phyloP scores from a whole-genome alignment of 1,284 basidiomycete genomes.

The Peniophora sp. region DNA sequence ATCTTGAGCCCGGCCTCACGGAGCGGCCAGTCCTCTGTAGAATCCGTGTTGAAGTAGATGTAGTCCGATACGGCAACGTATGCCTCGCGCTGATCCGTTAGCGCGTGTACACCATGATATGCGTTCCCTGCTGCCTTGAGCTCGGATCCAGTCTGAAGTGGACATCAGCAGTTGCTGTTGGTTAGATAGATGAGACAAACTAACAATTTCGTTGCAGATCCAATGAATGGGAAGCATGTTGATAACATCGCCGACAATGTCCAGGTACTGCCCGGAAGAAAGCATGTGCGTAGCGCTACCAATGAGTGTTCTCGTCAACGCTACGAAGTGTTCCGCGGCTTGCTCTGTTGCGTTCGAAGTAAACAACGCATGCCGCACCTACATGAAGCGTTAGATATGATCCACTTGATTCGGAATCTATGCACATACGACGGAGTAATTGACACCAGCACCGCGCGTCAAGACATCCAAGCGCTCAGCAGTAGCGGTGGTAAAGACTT shows the following conservation, averaged over 20 bases:
- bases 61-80: conserved; percentile 58
- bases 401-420: too few relatives aligned
- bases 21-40: conserved; percentile 51
- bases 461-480: conserved; percentile 4
- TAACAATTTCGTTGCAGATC: conserved; percentile 54
- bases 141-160: conserved; percentile 48
- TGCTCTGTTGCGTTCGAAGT: conserved; percentile 5
- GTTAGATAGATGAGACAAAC: conserved; percentile 16
- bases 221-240: conserved; percentile 61
- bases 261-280: conserved; percentile 27
- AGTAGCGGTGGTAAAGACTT: conserved; percentile 2
- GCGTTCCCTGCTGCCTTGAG: conserved; percentile 44
- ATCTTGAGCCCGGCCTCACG: conserved; percentile 36
- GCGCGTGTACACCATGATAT: conserved; percentile 39
- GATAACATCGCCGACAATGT: conserved; percentile 71
- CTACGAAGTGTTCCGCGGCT: conserved; percentile 28
- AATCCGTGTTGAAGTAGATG: conserved; percentile 49
- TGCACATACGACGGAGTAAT: neutral
- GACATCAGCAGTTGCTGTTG: neutral
- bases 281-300: conserved; percentile 20
- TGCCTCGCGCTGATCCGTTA: conserved; percentile 38
- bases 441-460: conserved; percentile 5
- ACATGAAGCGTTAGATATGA: too few relatives aligned
- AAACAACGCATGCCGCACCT: neutral
- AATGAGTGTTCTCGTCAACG: conserved; percentile 30